phyloP scores from a whole-genome alignment of 805 yeast species.

The Kazachstania viticola region DNA sequence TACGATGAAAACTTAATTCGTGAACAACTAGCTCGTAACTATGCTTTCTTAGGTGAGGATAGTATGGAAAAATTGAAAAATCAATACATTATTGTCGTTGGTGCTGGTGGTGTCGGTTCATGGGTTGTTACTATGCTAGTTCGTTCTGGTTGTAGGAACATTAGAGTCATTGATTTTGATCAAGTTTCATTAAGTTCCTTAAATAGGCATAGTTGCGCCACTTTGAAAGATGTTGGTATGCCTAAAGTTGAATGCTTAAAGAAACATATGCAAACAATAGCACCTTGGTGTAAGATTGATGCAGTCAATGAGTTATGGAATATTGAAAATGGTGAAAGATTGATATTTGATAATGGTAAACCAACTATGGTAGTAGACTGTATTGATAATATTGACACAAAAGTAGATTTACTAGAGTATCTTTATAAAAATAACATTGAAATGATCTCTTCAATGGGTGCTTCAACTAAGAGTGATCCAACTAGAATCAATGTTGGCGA shows the following conservation, averaged over 20 bases:
- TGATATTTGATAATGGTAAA: constrained; percentile 36
- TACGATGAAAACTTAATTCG: constrained; percentile 63
- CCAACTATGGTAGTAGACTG: constrained; percentile 87
- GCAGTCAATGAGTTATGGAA: constrained; percentile 71
- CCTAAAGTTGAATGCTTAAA: constrained; percentile 77
- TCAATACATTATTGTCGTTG: constrained; percentile 68
- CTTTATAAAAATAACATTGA: constrained; percentile 49
- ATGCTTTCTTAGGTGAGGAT: constrained; percentile 80
- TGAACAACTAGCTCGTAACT: constrained; percentile 89
- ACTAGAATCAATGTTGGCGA: constrained; percentile 85
- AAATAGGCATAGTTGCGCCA: constrained; percentile 92
- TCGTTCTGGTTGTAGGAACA: constrained; percentile 75
- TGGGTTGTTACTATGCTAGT: constrained; percentile 89
- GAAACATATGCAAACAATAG: constrained; percentile 54
- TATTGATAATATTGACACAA: constrained; percentile 95
- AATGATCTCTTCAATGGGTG: constrained; percentile 92
- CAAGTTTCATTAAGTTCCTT: constrained; percentile 88
- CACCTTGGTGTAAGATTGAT: constrained; percentile 91
- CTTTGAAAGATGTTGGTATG: constrained; percentile 81
- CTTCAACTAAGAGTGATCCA: constrained; percentile 93
- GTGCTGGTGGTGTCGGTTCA: constrained; percentile 98
- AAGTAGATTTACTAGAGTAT: constrained; percentile 75
- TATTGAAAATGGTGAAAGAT: constrained; percentile 47
- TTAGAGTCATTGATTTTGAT: constrained; percentile 85
- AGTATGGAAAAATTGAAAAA: constrained; percentile 67